Evolutionary conservation across 1,139 yeast species (phyloP).

Genomic region (Meyerozyma sp.): DNA sequence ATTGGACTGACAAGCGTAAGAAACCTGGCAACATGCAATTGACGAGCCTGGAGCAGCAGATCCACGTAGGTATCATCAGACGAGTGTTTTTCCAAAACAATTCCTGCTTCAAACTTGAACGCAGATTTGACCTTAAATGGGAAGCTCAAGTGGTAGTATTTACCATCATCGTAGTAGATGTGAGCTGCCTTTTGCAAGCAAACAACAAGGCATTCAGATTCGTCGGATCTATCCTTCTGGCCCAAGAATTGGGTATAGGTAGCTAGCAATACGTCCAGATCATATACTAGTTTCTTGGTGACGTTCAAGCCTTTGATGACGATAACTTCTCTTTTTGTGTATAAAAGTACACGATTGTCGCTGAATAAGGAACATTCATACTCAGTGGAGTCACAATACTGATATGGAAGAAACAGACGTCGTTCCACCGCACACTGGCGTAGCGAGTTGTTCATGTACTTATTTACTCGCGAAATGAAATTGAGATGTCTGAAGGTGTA

Average conservation of each 20-base stretch:
- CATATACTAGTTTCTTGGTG: conserved; percentile 44
- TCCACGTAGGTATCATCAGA: conserved; percentile 10
- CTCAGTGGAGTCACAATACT: conserved; percentile 12
- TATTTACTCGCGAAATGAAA: not conserved
- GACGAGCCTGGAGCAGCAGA: conserved; percentile 16
- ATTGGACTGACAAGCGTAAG: conserved; percentile 65
- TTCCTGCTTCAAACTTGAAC: conserved; percentile 57
- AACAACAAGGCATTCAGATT: conserved; percentile 38
- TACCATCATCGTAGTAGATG: conserved; percentile 55
- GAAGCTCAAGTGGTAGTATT: conserved; percentile 51
- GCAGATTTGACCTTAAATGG: conserved; percentile 59
- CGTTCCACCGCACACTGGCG: conserved; percentile 11
- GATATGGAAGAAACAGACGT: conserved; percentile 9
- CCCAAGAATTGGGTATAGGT: conserved; percentile 39
- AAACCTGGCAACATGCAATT: conserved; percentile 37
- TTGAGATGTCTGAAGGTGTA: not conserved
- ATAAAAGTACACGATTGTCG: conserved; percentile 24
- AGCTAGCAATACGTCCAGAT: conserved; percentile 44
- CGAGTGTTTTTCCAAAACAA: conserved; percentile 51
- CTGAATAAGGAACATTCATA: conserved; percentile 20
- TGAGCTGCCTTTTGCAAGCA: conserved; percentile 48
- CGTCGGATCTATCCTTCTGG: conserved; percentile 2
- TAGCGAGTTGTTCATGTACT: conserved; percentile 10
- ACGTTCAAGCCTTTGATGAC: conserved; percentile 37
- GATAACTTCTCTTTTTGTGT: conserved; percentile 17